Base-by-base conservation (phyloP, 345 rosid species). In the Acer saccharum region DNA sequence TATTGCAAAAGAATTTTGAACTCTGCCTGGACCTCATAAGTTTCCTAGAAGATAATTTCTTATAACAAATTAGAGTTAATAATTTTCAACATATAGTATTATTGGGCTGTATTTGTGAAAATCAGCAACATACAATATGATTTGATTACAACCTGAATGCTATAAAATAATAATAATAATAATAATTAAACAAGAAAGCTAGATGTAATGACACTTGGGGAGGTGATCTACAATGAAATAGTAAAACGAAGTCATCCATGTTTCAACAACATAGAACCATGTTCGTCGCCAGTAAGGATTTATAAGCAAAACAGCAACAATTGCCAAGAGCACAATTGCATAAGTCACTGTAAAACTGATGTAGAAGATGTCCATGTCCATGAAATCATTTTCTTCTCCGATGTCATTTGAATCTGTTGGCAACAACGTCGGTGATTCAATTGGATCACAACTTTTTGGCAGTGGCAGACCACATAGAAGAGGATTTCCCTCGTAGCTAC, bases 291-390 rank as follows among this genome's bases (percentile, higher is more conserved):
- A 80, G 14, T 44, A 20, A 12, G 69, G 73, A 32, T 80, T 80
- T 57, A 80, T 70, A 25, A 14, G 58, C 55, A 76, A 16, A 65
- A 76, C 65, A 23, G 23, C 65, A 2, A 41, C 60, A 20, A 48
- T 71, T 55, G 10, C 21, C 27, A 66, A 17, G 6, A 81, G 21
- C 16, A 50, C 74, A 6, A 44, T 48, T 1, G 13, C 2, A 54
- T 57, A 65, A 25, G 70, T 27, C n/a, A 12, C 68, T 2, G 5
- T 18, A 44, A 46, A 44, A 10, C 69, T 76, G 20, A 39, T 23
- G 55, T 54, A 76, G 55, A 80, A 76, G 18, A 10, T 48, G 2
- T 6, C 29, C 76, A 66, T 80, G 54, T 80, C 73, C 1, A 76
- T 65, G 10, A 64, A 71, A 6, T 72, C 71, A 68, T 23, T 23